Evolutionary conservation across 2,329 filamentous ascomycete species (phyloP).

Genomic region (Diaporthe helianthi): DNA sequence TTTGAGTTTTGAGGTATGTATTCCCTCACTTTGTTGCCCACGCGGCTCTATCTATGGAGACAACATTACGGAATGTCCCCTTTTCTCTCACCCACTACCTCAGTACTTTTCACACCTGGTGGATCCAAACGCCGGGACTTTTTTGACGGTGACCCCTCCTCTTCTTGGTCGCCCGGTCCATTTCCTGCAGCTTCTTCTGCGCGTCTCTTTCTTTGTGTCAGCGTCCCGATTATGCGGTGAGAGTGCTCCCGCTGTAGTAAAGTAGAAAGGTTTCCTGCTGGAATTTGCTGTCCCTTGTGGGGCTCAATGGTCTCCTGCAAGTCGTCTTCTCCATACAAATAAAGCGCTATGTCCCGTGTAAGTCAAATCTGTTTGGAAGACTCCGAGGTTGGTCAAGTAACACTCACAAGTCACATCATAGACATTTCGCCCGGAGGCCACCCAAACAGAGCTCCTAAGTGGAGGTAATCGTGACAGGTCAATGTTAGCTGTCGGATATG

Average conservation of each 20-base stretch:
- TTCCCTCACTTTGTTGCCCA: too few relatives aligned
- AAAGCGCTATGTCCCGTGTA: not conserved
- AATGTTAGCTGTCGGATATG: not conserved
- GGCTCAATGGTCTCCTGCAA: not conserved
- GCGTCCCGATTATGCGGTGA: not conserved
- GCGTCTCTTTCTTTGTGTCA: not conserved
- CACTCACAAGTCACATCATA: slow-evolving; percentile 5
- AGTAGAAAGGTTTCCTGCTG: not conserved
- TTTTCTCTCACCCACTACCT: too few relatives aligned
- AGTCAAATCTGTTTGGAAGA: fast-evolving
- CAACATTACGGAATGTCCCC: too few relatives aligned
- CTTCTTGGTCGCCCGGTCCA: not conserved
- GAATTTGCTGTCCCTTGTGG: not conserved
- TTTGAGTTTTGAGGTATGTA: too few relatives aligned
- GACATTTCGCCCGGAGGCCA: not conserved
- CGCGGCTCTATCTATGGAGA: too few relatives aligned
- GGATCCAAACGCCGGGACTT: too few relatives aligned
- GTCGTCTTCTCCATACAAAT: not conserved
- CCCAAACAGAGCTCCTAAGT: not conserved
- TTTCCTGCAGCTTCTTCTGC: not conserved
- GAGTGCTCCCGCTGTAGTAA: not conserved
- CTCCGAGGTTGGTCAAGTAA: not conserved
- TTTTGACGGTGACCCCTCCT: not conserved
- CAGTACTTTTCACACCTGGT: too few relatives aligned
- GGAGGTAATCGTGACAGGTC: not conserved